Base-by-base conservation (phyloP, 108 stramenopile genomes). In the Nannochloropsis gaditana region DNA sequence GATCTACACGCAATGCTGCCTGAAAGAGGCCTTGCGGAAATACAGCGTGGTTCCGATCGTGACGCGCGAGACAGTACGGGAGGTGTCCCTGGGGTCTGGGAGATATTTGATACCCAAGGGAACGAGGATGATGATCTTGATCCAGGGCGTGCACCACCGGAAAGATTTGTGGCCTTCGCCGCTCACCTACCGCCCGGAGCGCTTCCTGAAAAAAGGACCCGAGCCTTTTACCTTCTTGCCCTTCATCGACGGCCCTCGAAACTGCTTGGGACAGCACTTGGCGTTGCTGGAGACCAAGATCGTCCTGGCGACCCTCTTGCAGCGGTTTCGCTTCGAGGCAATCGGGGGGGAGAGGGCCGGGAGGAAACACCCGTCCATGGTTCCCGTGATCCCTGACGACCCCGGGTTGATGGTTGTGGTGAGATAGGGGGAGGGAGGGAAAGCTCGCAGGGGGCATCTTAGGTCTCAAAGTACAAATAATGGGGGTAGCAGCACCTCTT, bases 161-260 rank as follows among this genome's bases (percentile, higher is more conserved):
- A 42, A 43, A 11, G 91, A 90, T 21, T 9, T 91, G 9, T 91
- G 91, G 91, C 90, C 90, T 44, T 50, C 89, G 42, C 90, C 91
- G 21, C 21, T 87, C 81, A 41, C 44, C 41, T 91, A 45, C 80
- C 10, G 42, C 21, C 91, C 91, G 1, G 84, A 86, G 44, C 83
- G 91, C 9, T 91, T 91, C 83, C 15, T 5, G 42, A 83, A 59
- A 31, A 2, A 73, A 17, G 43, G 47, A 47, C 44, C 45, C 9
- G 8, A n/a, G 73, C 88, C 88, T 44, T 89, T 82, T 45, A 86
- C 88, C 43, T 92, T 90, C 82, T 47, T 92, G 9, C 92, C 92
- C 11, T 92, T 92, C 82, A 89, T 91, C 79, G 91, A 90, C 9
- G 92, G 92, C 2, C 92, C 92, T 21, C 45, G 92, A 45, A 89